A percentile compares a stretch with the other conserved stretches of the same genome.
Conservation (phyloP, 2,329 filamentous ascomycete species). For the Stachybotrys chartarum region DNA sequence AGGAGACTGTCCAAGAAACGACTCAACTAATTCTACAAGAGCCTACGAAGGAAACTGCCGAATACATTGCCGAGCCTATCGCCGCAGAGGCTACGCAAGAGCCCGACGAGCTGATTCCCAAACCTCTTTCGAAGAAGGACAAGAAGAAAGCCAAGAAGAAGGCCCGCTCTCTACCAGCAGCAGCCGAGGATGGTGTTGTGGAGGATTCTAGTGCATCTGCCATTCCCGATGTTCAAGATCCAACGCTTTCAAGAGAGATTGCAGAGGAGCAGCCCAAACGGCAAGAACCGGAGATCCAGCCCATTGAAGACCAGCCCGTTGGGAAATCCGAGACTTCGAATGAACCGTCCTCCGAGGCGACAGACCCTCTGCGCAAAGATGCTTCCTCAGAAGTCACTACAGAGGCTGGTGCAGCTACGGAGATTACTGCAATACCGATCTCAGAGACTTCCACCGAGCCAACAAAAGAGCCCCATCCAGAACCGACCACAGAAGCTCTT, state of each 20-base stretch:
- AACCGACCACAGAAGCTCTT: no score
- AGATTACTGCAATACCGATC: no score
- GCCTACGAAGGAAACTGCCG: neutral
- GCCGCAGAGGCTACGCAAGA: neutral
- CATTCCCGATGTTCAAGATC: neutral
- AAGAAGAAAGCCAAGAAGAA: slow-evolving; percentile 29
- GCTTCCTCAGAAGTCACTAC: no score
- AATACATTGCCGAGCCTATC: neutral
- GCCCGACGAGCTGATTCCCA: neutral
- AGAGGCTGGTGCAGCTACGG: no score
- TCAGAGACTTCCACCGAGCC: no score
- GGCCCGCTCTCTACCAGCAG: neutral
- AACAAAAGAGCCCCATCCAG: no score
- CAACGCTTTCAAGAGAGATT: neutral
- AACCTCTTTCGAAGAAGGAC: slow-evolving; percentile 17
- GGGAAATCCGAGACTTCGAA: no score
- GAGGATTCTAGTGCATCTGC: neutral
- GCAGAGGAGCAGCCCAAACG: neutral
- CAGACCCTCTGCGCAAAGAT: no score
- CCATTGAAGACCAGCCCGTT: neutral
- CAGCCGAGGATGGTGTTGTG: neutral
- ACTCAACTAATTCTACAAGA: neutral
- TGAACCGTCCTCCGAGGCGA: no score
- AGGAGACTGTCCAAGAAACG: neutral
- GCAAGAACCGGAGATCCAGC: neutral